Base-by-base conservation (phyloP, 345 rosid genomes). In the Rhizophora mangle region DNA sequence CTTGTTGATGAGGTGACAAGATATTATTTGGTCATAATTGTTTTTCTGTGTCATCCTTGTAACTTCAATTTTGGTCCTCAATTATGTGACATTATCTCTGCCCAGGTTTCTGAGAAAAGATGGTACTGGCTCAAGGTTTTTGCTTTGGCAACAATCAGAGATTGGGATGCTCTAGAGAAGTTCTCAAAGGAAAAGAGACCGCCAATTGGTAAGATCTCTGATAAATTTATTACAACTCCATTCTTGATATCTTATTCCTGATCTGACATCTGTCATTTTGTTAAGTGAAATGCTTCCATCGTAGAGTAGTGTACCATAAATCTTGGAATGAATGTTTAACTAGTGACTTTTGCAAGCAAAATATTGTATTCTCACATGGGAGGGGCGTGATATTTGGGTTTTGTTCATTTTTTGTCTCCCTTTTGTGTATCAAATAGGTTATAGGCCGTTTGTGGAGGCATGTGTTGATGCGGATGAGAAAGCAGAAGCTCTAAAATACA, bases 51-150 rank as follows among this genome's bases (percentile, higher is more conserved):
- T 15, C 18, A 43, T 13, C 49, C 18, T 11, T 13, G 6, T 13
- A 13, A 19, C 57, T 2, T 7, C 8, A 29, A 32, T 29, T 30
- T 31, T 55, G 13, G 27, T 55, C 36, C 36, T 65, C 51, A 46
- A 29, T 19, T 65, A 18, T 15, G 63, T 58, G 29, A 51, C 63
- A 22, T 55, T 9, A 43, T 30, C 72, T 68, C 69, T 51, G 63
- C 64, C 62, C 69, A 89, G 97, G 98, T 91, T 64, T 82, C 92
- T 66, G 97, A 94, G 81, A 94, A 89, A 84, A 86, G 98, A 80
- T 91, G 98, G 98, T 92, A 86, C 72, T 92, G 88, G 91, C 97
- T 95, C 64, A 95, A 95, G 83, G 85, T 87, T 74, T 92, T 90
- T 68, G 99, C 97, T 71, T 76, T 95, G 81, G 96, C 96, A 68